Percentiles rank a stretch among this genome's conserved stretches.
These are phyloP conservation scores for Luffa aegyptiaca DNA, from an alignment of 306 rosid species.

Conservation along the genomic window DNA sequence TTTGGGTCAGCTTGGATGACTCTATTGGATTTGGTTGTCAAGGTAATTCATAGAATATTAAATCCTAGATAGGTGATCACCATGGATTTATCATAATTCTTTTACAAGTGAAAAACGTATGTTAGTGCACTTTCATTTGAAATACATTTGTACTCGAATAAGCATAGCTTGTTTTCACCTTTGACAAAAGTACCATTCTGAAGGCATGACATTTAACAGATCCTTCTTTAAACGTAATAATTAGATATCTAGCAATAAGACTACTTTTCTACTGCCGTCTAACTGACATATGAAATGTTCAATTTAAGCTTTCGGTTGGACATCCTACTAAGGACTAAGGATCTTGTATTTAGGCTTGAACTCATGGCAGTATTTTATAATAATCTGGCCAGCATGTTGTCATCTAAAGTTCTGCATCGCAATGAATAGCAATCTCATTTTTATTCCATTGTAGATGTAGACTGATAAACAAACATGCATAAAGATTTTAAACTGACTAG, in stretches of 20 bases:
- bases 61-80: too few species aligned
- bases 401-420: neutral
- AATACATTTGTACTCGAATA: neutral
- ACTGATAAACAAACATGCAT: neutral
- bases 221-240: neutral
- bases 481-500: neutral
- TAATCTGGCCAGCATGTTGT: neutral
- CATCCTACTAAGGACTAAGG: neutral
- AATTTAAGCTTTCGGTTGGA: neutral
- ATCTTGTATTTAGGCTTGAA: neutral
- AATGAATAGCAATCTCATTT: neutral
- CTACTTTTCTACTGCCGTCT: neutral
- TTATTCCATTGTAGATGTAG: neutral
- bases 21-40: neutral
- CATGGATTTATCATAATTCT: neutral
- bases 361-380: neutral
- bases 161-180: neutral
- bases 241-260: neutral
- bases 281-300: neutral
- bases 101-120: neutral
- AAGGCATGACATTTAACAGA: neutral
- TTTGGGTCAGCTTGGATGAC: too few species aligned
- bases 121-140: neutral
- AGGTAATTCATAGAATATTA: neutral
- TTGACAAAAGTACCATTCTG: neutral